These are phyloP conservation scores for Curvularia hawaiiensis DNA, from an alignment of 2,329 filamentous ascomycete species.

Conservation along the genomic window DNA sequence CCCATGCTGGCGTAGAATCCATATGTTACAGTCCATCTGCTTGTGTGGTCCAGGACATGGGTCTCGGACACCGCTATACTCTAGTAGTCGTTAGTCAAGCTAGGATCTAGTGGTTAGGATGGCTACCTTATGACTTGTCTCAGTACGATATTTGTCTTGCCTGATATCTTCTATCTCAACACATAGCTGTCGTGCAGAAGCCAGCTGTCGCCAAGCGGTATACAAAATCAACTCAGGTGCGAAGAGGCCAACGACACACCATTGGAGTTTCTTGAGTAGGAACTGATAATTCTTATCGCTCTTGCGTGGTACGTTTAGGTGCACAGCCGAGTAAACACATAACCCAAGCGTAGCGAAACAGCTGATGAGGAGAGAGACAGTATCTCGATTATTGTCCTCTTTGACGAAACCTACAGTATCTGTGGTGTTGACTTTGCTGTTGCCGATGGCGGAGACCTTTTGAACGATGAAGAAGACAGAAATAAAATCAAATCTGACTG, in stretches of 20 bases:
- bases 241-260: constrained; percentile 21
- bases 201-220: constrained; percentile 19
- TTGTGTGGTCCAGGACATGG: not conserved
- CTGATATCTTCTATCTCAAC: constrained; percentile 7
- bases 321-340: constrained; percentile 24
- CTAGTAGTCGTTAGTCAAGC: not conserved
- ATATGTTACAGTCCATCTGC: constrained; percentile 20
- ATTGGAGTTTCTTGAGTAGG: constrained; percentile 9
- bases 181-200: constrained; percentile 15
- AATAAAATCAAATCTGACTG: not conserved
- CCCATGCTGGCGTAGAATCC: constrained; percentile 23
- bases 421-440: constrained; percentile 2
- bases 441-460: not conserved
- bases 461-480: not conserved
- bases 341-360: constrained; percentile 24
- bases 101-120: not conserved
- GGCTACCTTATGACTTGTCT: not conserved
- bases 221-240: constrained; percentile 21
- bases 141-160: not conserved
- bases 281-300: not conserved
- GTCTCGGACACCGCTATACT: not conserved
- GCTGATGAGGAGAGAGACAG: constrained; percentile 5
- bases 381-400: constrained; percentile 11
- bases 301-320: constrained; percentile 22
- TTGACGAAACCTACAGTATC: constrained; percentile 10